A percentile compares a stretch with the other conserved stretches of the same genome.
Evolutionary conservation across 257 asterid species (phyloP).

Genomic region (Capsicum baccatum): DNA sequence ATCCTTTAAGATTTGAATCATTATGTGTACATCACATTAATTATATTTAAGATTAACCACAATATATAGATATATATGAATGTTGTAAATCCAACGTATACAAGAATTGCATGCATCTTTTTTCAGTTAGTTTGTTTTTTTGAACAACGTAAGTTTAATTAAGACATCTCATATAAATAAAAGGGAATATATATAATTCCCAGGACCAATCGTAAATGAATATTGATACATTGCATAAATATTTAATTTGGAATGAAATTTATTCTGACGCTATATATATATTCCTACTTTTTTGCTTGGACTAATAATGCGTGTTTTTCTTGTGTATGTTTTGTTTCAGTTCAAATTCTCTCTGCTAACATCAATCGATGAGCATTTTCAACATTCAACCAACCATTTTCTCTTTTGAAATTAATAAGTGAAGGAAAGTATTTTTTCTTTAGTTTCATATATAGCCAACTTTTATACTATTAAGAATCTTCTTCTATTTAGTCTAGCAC

Average conservation of each 20-base stretch:
- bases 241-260: not conserved
- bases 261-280: not conserved
- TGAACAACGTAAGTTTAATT: too few species aligned
- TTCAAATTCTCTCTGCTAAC: not conserved
- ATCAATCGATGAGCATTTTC: too few species aligned
- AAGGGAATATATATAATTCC: not conserved
- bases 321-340: not conserved
- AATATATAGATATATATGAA: too few species aligned
- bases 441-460: too few species aligned
- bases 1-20: constrained; percentile 1
- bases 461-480: not conserved
- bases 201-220: not conserved
- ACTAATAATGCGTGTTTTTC: not conserved
- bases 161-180: not conserved
- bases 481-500: not conserved
- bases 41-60: too few species aligned
- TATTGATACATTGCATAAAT: not conserved
- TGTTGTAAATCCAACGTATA: too few species aligned
- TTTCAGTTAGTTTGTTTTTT: too few species aligned
- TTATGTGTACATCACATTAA: not conserved
- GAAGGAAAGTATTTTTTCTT: too few species aligned
- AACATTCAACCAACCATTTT: too few species aligned
- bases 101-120: too few species aligned
- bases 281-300: not conserved
- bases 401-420: too few species aligned